A percentile compares a stretch with the other conserved stretches of the same genome.
These are phyloP conservation scores for Aspergillus haitiensis DNA, from an alignment of 495 filamentous ascomycete species.

Conservation along the genomic window DNA sequence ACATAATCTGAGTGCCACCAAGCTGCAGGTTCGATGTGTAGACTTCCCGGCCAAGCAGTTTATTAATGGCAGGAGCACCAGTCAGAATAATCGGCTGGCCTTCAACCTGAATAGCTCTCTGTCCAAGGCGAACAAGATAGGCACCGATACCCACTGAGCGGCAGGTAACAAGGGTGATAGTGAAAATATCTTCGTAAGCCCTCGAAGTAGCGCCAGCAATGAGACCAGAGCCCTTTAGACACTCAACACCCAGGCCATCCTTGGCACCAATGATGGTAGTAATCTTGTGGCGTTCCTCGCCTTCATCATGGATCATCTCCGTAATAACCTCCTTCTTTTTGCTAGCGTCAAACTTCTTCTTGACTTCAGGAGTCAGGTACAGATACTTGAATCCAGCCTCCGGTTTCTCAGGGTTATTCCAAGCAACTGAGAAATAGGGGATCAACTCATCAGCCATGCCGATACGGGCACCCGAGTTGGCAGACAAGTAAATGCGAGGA, in stretches of 20 bases:
- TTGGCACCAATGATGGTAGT: slow-evolving; percentile 91
- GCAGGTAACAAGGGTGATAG: slow-evolving; percentile 95
- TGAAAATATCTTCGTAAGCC: slow-evolving; percentile 99
- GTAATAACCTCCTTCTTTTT: slow-evolving; percentile 83
- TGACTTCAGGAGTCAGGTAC: slow-evolving; percentile 85
- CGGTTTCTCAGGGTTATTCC: slow-evolving; percentile 82
- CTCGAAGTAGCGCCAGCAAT: slow-evolving; percentile 97
- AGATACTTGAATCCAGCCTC: slow-evolving; percentile 97
- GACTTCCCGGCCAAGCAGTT: slow-evolving; percentile 94
- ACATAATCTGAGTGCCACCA: slow-evolving; percentile 99
- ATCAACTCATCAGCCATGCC: slow-evolving; percentile 96
- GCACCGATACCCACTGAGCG: slow-evolving; percentile 97
- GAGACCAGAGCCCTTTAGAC: slow-evolving; percentile 92
- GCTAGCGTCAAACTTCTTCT: slow-evolving; percentile 84
- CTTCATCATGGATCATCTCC: slow-evolving; percentile 78
- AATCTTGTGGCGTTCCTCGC: slow-evolving; percentile 91
- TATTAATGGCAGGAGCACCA: slow-evolving; percentile 96
- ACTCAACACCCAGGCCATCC: slow-evolving; percentile 96
- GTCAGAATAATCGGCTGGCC: slow-evolving; percentile 99
- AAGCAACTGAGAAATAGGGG: slow-evolving; percentile 93
- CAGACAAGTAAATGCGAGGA: slow-evolving; percentile 94
- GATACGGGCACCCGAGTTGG: slow-evolving; percentile 98
- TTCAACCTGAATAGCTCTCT: slow-evolving; percentile 98
- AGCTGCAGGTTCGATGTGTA: slow-evolving; percentile 99
- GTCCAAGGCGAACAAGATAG: slow-evolving; percentile 95